Base-by-base conservation (phyloP, 805 yeast species). In the Candida ponderosae region DNA sequence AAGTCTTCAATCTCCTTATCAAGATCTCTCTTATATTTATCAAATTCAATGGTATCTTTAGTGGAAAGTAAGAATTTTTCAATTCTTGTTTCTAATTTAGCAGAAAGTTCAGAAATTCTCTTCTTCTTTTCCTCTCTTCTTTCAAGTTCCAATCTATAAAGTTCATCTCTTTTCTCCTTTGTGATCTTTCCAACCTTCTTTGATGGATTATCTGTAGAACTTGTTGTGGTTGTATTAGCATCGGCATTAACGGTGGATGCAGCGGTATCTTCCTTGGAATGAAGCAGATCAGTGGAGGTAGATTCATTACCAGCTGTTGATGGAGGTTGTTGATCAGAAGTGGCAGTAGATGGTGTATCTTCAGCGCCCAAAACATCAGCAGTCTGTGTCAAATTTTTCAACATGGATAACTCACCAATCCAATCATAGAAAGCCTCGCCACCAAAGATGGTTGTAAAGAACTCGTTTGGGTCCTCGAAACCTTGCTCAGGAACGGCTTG, bases 381-480 rank as follows among this genome's bases (percentile, higher is more conserved):
- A 5, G 76, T 70, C 47, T 78, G 72, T 9, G 72, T 56, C 40
- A 82, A 50, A 42, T 81, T 83, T 40, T 76, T 77, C 50, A 84
- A 60, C 68, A 82, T 65, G 4, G 85, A 70, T 44, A 80, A 65
- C 47, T 84, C 89, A 5, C 93, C 94, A 43, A 84, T 79, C 81
- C 87, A 84, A 40, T 76, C 83, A 39, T 72, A 64, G 54, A 84
- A 84, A 1, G 80, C 77, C 41, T 80, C 88, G 38, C 94, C 94
- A 39, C 94, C 94, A 58, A 84, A 93, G 28, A 93, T 84, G 54
- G 71, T 70, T 21, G 81, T 72, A 60, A 93, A 87, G 51, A 86
- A 81, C 55, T 89, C 96, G 36, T 74, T 66, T 0, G 97, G 95
- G 56, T 93, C 97, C 40, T 79, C 85, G 40, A 80, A 83, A 9